Evolutionary conservation across 2,329 filamentous ascomycete species (phyloP), one percentile per base, ranked within the genome.

Genomic region (Talaromyces sp.): DNA sequence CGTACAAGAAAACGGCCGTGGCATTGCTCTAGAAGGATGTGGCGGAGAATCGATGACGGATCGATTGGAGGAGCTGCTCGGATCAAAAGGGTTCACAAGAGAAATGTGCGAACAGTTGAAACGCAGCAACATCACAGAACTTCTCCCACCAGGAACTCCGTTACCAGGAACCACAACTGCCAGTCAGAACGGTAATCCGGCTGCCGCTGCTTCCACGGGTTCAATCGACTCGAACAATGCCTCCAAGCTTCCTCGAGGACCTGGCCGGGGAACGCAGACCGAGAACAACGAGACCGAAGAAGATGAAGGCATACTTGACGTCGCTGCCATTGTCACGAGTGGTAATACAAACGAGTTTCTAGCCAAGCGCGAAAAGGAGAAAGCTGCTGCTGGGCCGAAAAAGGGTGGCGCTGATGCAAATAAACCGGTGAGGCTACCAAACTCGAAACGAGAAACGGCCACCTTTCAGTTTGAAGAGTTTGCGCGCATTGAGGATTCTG

Each of bases 31-130:
- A 69, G 73, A 85, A 61, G 80, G 88, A 15, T 95, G 92, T 67
- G 95, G 95, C 69, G 95, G 95, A 60, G 90, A 97, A 71, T 87
- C 90, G 2, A 92, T 98, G 82, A 98, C 94, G 0, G 84, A 86
- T 70, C 85, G 87, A 66, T 83, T 98, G 47, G 77, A 87, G 52
- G 84, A 89, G 70, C 82, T 95, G 66, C 81, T 98, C 49, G 74
- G 74, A 25, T 69, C 81, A 2, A 86, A 85, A 69, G 84, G 83
- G 0, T 87, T 88, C 69, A 84, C 81, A 3, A 78, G 83, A 57
- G 85, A 87, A 56, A 87, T 89, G 81, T 88, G 86, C 68, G 87
- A 89, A 70, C 86, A 89, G 73, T 74, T 89, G 66, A 89, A 89
- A 77, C 83, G 82, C 71, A 89, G 84, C 68, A 80, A 81, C 33